Base-by-base conservation (phyloP, 257 asterid genomes). In the Jaltomata sinuosa region DNA sequence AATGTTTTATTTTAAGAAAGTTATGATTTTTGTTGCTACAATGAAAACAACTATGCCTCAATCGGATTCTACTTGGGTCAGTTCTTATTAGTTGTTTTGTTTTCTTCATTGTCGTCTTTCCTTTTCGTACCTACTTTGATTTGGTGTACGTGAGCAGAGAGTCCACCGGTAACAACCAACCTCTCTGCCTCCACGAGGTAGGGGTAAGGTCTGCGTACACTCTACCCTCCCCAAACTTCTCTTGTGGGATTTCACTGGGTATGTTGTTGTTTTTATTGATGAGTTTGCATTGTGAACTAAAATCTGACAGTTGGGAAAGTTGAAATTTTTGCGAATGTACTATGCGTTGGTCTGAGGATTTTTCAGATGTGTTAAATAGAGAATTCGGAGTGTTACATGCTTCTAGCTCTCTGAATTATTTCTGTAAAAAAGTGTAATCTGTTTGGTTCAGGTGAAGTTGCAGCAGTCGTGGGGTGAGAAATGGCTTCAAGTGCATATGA, bases 401-500 rank as follows among this genome's bases (percentile, higher is more conserved):
- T 49, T 77, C 36, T 77, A 42, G 54, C 57, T 72, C n/a, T 42
- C 34, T 29, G 62, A 47, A 49, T 27, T 5, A 27, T 8, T 52
- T 49, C 61, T 77, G 82, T 49, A 27, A 49, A 49, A 29, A 49
- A 32, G 64, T 77, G 29, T 29, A 50, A 16, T 77, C 22, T 67
- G 36, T 32, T 84, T 67, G 90, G 71, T 85, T 83, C 89, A 90
- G 92, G 87, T 91, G 90, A 86, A 81, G 89, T 85, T 74, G 91
- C 85, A 85, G 87, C 89, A 86, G 91, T 90, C 89, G 87, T 83
- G 83, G 93, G 81, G 89, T 80, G 87, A 86, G 88, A 67, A 87
- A 94, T 94, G 98, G 95, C 94, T 53, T 93, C 92, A 87, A 87
- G 81, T 83, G 86, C 91, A 34, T 81, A 64, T n/a, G 97, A 89